Evolutionary conservation across 805 yeast genomes (phyloP).

Genomic region (Ogataea paraovalis): DNA sequence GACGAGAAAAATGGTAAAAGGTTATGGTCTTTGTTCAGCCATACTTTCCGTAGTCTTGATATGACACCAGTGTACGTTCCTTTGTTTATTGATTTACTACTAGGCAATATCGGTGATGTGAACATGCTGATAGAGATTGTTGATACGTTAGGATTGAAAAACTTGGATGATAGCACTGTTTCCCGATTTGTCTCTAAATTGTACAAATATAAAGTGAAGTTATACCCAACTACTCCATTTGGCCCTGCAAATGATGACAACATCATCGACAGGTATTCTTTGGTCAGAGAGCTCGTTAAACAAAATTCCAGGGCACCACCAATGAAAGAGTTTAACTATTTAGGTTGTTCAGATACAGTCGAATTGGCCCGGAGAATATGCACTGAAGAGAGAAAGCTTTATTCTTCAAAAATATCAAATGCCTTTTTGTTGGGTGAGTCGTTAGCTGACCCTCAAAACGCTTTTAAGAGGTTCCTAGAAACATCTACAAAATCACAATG

Average conservation of each 20-base stretch:
- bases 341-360: conserved; percentile 8
- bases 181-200: conserved; percentile 24
- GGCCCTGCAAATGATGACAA: conserved; percentile 11
- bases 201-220: conserved; percentile 22
- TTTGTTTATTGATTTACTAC: conserved; percentile 6
- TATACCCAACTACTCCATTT: conserved; percentile 2
- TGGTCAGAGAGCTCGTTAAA: conserved; percentile 1
- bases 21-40: conserved; percentile 18
- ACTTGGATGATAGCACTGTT: conserved; percentile 25
- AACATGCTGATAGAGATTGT: conserved; percentile 23
- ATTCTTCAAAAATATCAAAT: conserved; percentile 21
- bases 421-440: conserved; percentile 33
- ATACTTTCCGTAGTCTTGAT: conserved; percentile 3
- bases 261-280: conserved; percentile 13
- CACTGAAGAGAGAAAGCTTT: not conserved
- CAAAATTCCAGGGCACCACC: not conserved
- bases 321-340: not conserved
- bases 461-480: conserved; percentile 27
- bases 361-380: conserved; percentile 25
- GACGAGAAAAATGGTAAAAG: conserved; percentile 11
- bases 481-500: conserved; percentile 13
- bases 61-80: conserved; percentile 9
- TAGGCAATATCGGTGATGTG: conserved; percentile 1
- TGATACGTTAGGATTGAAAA: conserved; percentile 3
- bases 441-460: conserved; percentile 26